A percentile compares a stretch with the other conserved stretches of the same genome.
Conservation (phyloP, 2,329 filamentous ascomycete genomes). For the Sclerotinia nivalis region DNA sequence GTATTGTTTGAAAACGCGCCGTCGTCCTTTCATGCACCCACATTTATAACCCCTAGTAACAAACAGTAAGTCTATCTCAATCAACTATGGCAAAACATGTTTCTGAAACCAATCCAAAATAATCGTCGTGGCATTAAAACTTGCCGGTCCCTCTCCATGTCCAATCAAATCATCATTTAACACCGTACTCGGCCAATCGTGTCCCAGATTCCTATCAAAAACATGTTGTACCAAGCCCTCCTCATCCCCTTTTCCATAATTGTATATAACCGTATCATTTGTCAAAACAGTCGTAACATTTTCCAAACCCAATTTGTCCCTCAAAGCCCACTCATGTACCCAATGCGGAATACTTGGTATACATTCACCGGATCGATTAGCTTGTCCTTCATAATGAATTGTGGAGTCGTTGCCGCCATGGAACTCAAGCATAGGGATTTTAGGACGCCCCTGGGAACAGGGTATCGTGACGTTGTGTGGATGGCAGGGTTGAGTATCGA, state of each 20-base stretch:
- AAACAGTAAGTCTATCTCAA: accelerated
- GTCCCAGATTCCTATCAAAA: constrained; percentile 22
- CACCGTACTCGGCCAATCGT: constrained; percentile 28
- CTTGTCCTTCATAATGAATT: constrained; percentile 49
- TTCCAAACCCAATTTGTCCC: constrained; percentile 19
- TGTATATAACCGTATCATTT: constrained; percentile 20
- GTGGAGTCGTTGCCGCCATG: constrained; percentile 52
- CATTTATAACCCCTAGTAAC: background rate
- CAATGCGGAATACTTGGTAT: constrained; percentile 46
- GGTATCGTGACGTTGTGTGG: constrained; percentile 42
- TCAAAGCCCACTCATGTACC: constrained; percentile 24
- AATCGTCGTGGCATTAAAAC: constrained; percentile 25
- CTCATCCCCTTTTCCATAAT: constrained; percentile 21
- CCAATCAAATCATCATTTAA: constrained; percentile 24
- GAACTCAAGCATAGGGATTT: constrained; percentile 51
- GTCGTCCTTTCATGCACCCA: too few species aligned
- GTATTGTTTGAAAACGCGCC: too few species aligned
- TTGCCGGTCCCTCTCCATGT: constrained; percentile 8
- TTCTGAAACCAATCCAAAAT: constrained; percentile 26
- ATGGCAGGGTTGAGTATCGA: constrained; percentile 39
- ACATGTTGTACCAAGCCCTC: constrained; percentile 25
- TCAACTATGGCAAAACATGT: constrained; percentile 5
- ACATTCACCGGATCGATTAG: constrained; percentile 44
- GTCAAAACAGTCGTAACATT: constrained; percentile 21
- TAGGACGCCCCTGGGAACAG: constrained; percentile 43